Percentiles rank a stretch among this genome's conserved stretches.
phyloP scores from a whole-genome alignment of 2,329 filamentous ascomycete genomes.

The Aspergillus hiratsukae region DNA sequence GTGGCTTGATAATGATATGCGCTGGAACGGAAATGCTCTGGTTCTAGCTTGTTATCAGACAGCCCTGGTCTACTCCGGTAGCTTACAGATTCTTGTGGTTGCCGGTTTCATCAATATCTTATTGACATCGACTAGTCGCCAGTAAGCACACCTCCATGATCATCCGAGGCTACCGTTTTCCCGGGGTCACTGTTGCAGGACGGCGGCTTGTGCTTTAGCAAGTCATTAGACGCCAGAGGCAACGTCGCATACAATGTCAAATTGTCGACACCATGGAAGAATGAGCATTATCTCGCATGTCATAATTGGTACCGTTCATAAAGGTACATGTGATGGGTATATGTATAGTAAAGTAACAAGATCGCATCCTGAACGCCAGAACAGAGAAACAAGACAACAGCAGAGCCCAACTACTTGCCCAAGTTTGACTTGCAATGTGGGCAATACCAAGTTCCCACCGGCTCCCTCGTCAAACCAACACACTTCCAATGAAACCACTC shows the following conservation, averaged over 20 bases:
- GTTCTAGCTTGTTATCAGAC: neutral
- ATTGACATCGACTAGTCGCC: too few relatives aligned
- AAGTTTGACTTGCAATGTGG: slow-evolving; percentile 46
- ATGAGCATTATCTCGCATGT: neutral
- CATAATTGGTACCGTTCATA: neutral
- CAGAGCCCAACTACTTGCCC: slow-evolving; percentile 24
- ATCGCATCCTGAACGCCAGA: neutral
- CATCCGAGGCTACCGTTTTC: too few relatives aligned
- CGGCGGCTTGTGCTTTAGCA: too few relatives aligned
- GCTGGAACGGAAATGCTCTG: neutral
- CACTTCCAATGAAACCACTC: slow-evolving; percentile 67
- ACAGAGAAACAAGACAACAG: slow-evolving; percentile 1
- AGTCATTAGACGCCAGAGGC: too few relatives aligned
- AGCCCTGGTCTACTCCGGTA: neutral
- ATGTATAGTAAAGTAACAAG: slow-evolving; percentile 11
- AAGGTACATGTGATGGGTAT: slow-evolving; percentile 17
- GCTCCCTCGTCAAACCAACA: slow-evolving; percentile 57
- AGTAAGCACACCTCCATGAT: too few relatives aligned
- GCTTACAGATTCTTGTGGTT: too few relatives aligned
- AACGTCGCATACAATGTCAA: too few relatives aligned
- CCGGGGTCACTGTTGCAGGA: too few relatives aligned
- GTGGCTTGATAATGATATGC: neutral
- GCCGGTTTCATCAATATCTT: too few relatives aligned
- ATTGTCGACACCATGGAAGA: too few relatives aligned
- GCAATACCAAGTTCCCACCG: slow-evolving; percentile 56